Percentiles rank a stretch among this genome's conserved stretches.
These are phyloP conservation scores for Rauvolfia tetraphylla DNA, from an alignment of 257 asterid species.

Conservation along the genomic window DNA sequence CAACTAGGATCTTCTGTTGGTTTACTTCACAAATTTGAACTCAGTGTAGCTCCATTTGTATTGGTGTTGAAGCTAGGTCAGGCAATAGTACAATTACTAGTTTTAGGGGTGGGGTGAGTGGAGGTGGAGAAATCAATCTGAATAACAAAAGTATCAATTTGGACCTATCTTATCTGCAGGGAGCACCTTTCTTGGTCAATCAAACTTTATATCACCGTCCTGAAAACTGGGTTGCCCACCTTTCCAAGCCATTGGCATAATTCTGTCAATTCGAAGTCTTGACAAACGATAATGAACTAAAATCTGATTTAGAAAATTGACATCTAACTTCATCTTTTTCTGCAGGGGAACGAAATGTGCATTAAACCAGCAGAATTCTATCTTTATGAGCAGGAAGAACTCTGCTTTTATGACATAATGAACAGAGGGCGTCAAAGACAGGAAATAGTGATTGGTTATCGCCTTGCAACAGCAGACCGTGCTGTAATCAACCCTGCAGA, in stretches of 20 bases:
- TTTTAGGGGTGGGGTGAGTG: neutral
- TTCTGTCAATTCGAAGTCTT: neutral
- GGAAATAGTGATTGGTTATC: constrained; percentile 83
- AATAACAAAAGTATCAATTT: neutral
- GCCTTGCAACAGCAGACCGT: constrained; percentile 64
- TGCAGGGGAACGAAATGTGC: constrained; percentile 95
- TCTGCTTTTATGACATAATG: constrained; percentile 80
- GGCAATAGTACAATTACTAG: neutral
- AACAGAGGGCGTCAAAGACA: constrained; percentile 72
- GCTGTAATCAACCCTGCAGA: constrained; percentile 77
- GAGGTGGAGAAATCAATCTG: too few relatives aligned
- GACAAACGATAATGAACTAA: neutral
- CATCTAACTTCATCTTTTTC: neutral
- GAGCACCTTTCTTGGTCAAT: neutral
- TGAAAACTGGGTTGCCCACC: neutral
- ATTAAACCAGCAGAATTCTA: constrained; percentile 93
- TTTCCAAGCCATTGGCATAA: neutral
- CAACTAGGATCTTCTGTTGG: neutral
- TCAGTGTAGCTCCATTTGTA: neutral
- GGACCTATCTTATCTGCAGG: neutral
- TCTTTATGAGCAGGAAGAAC: constrained; percentile 88
- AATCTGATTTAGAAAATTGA: neutral
- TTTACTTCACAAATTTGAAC: neutral
- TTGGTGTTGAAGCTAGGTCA: neutral
- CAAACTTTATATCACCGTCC: neutral